Conservation (phyloP, 2,329 filamentous ascomycete genomes). For the Didymella arachidicola region DNA sequence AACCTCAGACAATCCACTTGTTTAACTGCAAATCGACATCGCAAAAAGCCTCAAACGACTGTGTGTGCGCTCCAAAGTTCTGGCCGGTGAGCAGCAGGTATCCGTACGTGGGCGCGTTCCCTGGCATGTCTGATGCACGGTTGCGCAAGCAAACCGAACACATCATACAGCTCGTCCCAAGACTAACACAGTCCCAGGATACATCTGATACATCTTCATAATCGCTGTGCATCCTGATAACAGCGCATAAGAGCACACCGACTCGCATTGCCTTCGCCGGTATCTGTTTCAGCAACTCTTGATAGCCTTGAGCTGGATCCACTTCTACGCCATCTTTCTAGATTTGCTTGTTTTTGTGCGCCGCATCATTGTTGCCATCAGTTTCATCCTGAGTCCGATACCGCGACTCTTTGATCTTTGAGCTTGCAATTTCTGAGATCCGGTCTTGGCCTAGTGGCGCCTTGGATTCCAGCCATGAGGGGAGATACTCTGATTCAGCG, state of each 20-base stretch:
- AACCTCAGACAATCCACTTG: slow-evolving; percentile 45
- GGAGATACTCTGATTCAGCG: slow-evolving; percentile 46
- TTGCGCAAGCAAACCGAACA: slow-evolving; percentile 47
- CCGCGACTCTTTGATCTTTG: slow-evolving; percentile 5
- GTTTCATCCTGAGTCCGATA: slow-evolving; percentile 13
- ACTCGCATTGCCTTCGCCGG: slow-evolving; percentile 15
- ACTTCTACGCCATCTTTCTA: slow-evolving; percentile 3
- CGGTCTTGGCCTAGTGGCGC: slow-evolving; percentile 16
- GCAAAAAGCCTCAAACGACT: slow-evolving; percentile 37
- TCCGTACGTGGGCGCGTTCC: slow-evolving; percentile 47
- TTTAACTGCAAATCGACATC: slow-evolving; percentile 35
- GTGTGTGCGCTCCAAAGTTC: slow-evolving; percentile 30
- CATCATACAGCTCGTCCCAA: slow-evolving; percentile 23
- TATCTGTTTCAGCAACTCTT: slow-evolving; percentile 16
- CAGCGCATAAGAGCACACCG: slow-evolving; percentile 4
- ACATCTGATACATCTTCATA: slow-evolving; percentile 4
- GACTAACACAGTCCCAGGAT: slow-evolving; percentile 42
- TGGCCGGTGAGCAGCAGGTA: slow-evolving; percentile 44
- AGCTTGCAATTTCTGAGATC: slow-evolving; percentile 16
- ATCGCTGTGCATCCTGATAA: slow-evolving; percentile 9
- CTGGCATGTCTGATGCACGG: slow-evolving; percentile 42
- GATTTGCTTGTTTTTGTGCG: slow-evolving; percentile 14
- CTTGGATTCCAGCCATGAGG: slow-evolving; percentile 38
- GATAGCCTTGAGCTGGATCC: slow-evolving; percentile 8
- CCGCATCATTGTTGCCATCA: slow-evolving; percentile 11